phyloP scores from a whole-genome alignment of 2,329 filamentous ascomycete genomes.

The Trichoderma asperellum region DNA sequence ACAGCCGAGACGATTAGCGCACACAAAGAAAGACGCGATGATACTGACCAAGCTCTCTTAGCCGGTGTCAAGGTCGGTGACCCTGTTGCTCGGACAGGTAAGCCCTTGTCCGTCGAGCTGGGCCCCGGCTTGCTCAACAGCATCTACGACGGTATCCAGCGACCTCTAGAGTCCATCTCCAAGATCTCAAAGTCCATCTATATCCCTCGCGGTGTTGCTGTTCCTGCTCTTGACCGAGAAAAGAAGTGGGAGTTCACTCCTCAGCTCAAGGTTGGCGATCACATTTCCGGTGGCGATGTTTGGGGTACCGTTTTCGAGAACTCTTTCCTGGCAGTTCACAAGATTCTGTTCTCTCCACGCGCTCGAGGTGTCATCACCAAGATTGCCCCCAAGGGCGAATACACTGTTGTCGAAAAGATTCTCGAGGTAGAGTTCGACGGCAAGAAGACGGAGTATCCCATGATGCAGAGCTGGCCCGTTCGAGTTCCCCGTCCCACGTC shows the following conservation, averaged over 20 bases:
- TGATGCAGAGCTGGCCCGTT: constrained; percentile 99
- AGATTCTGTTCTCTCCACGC: constrained; percentile 87
- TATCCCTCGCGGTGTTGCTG: constrained; percentile 90
- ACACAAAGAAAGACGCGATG: background rate
- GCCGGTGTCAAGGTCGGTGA: constrained; percentile 96
- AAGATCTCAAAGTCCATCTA: constrained; percentile 85
- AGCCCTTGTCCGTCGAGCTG: constrained; percentile 95
- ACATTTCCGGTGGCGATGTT: constrained; percentile 94
- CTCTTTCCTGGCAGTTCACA: constrained; percentile 90
- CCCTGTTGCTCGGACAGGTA: constrained; percentile 85
- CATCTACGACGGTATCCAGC: constrained; percentile 99
- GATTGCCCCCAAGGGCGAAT: constrained; percentile 86
- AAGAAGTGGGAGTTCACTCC: constrained; percentile 98
- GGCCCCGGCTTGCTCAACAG: constrained; percentile 97
- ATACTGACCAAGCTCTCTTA: constrained; percentile 41
- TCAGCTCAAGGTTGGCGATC: constrained; percentile 89
- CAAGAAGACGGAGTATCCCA: constrained; percentile 88
- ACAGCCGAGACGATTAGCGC: background rate
- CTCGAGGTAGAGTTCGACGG: constrained; percentile 97
- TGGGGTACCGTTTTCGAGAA: constrained; percentile 97
- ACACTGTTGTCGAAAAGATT: constrained; percentile 92
- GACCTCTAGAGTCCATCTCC: constrained; percentile 85
- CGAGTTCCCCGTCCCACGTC: constrained; percentile 90
- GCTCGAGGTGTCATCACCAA: constrained; percentile 90
- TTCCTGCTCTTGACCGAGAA: constrained; percentile 83